Conservation (phyloP, 2,329 filamentous ascomycete genomes). For the Atkinsonella hypoxylon region DNA sequence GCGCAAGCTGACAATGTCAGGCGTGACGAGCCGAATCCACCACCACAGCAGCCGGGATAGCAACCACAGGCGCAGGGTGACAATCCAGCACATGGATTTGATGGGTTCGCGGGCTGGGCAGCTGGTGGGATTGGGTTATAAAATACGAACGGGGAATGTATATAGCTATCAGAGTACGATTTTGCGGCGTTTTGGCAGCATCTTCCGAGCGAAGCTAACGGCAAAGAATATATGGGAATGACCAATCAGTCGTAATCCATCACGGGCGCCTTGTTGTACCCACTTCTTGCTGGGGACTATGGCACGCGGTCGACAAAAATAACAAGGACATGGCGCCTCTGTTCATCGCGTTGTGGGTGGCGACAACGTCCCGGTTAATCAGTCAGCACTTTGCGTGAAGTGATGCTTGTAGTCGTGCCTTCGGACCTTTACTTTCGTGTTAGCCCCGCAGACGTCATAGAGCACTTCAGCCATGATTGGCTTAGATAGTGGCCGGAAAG, state of each 20-base stretch:
- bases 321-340: too few species aligned
- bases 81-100: constrained; percentile 10
- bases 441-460: too few species aligned
- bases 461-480: too few species aligned
- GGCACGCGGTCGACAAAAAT: too few species aligned
- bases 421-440: too few species aligned
- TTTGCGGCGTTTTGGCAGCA: constrained; percentile 9
- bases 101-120: constrained; percentile 24
- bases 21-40: not conserved
- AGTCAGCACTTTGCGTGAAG: too few species aligned
- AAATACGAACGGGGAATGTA: constrained; percentile 7
- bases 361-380: too few species aligned
- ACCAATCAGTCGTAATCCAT: not conserved
- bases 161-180: constrained; percentile 6
- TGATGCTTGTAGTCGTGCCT: too few species aligned
- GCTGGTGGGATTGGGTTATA: constrained; percentile 24
- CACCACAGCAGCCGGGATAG: not conserved
- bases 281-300: too few species aligned
- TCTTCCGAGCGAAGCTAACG: constrained; percentile 1
- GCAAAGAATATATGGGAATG: not conserved
- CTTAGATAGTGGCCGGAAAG: too few species aligned
- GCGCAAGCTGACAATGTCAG: constrained; percentile 21
- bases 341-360: too few species aligned
- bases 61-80: not conserved
- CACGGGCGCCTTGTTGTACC: too few species aligned